Percentiles rank a stretch among this genome's conserved stretches.
Evolutionary conservation across 2,329 filamentous ascomycete genomes (phyloP).

Genomic region (Salinomyces thailandicus): DNA sequence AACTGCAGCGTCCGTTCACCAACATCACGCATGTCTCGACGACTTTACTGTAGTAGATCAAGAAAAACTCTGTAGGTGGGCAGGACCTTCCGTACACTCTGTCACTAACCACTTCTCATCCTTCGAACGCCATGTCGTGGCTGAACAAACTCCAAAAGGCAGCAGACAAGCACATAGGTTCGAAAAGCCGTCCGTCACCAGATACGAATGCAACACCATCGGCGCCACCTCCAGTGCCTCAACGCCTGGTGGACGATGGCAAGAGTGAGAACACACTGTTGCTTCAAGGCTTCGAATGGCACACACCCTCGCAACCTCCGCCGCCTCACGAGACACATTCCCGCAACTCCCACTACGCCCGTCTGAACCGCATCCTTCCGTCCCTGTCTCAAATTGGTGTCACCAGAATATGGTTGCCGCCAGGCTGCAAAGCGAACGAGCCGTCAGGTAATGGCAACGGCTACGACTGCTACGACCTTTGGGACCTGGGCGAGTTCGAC

Average conservation of each 20-base stretch:
- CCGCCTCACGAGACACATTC: slow-evolving; percentile 22
- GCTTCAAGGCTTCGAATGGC: slow-evolving; percentile 65
- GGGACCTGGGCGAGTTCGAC: slow-evolving; percentile 64
- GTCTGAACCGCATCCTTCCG: slow-evolving; percentile 19
- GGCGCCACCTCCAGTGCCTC: neutral
- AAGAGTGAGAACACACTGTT: slow-evolving; percentile 36
- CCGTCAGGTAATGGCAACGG: slow-evolving; percentile 48
- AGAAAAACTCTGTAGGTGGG: no score
- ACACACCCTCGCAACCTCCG: slow-evolving; percentile 42
- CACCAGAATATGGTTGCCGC: slow-evolving; percentile 56
- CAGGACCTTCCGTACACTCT: no score
- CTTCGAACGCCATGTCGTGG: slow-evolving; percentile 3
- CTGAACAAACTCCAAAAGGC: slow-evolving; percentile 3
- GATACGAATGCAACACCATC: neutral
- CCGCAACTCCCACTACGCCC: slow-evolving; percentile 35
- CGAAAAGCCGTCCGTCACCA: neutral
- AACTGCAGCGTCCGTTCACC: no score
- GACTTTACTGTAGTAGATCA: no score
- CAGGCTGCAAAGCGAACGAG: slow-evolving; percentile 57
- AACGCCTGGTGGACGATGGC: neutral
- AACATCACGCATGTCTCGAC: no score
- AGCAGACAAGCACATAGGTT: slow-evolving; percentile 1
- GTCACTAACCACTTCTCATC: neutral
- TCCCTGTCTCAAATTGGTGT: slow-evolving; percentile 43
- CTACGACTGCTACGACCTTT: slow-evolving; percentile 51